phyloP scores from a whole-genome alignment of 1,284 basidiomycete species.

The Tilletiaria anomala region DNA sequence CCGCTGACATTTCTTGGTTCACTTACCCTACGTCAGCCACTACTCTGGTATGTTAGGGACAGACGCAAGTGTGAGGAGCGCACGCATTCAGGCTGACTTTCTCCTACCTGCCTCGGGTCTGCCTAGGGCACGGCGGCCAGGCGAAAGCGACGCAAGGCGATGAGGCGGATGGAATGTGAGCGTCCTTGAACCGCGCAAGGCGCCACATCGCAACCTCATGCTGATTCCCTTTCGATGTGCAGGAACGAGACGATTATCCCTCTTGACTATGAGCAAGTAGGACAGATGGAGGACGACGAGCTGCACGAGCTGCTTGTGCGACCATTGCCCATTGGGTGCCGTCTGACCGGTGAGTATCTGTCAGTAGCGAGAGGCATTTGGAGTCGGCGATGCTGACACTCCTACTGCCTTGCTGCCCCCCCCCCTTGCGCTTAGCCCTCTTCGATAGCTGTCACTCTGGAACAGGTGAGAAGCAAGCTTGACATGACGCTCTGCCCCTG shows the following conservation, averaged over 20 bases:
- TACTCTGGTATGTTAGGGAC: too few relatives aligned
- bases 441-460: slow-evolving; percentile 38
- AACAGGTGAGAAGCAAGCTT: too few relatives aligned
- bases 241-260: slow-evolving; percentile 39
- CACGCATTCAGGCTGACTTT: neutral
- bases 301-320: slow-evolving; percentile 36
- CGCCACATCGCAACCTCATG: too few relatives aligned
- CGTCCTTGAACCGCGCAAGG: too few relatives aligned
- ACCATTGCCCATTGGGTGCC: slow-evolving; percentile 29
- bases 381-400: neutral
- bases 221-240: too few relatives aligned
- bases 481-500: too few relatives aligned
- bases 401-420: neutral
- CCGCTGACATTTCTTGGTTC: too few relatives aligned
- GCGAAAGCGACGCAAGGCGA: slow-evolving; percentile 34
- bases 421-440: slow-evolving; percentile 9
- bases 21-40: slow-evolving; percentile 9
- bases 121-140: slow-evolving; percentile 36
- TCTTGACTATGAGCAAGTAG: slow-evolving; percentile 31
- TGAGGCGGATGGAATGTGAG: slow-evolving; percentile 38
- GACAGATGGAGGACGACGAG: slow-evolving; percentile 39
- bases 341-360: slow-evolving; percentile 27
- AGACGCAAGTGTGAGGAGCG: too few relatives aligned
- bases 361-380: neutral
- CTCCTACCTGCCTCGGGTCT: neutral